A percentile compares a stretch with the other conserved stretches of the same genome.
Evolutionary conservation across 441 rosid species (phyloP).

Genomic region (Daphne laureola): DNA sequence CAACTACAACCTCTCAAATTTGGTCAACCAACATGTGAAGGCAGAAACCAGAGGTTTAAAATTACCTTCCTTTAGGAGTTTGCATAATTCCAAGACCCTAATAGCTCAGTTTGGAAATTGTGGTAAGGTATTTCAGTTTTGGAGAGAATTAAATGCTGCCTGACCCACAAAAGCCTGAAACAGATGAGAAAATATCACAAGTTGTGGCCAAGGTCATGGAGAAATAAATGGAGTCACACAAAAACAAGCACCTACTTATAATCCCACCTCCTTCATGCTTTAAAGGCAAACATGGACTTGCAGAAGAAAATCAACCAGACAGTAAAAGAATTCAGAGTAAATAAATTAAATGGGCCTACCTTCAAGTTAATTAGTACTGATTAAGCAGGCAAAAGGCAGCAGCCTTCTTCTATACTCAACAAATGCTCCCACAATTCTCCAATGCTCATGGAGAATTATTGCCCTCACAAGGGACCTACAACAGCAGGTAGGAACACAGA

Average conservation of each 20-base stretch:
- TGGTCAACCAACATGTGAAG: neutral
- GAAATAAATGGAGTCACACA: conserved; percentile 38
- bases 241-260: conserved; percentile 25
- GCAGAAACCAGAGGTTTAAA: conserved; percentile 13
- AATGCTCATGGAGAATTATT: conserved; percentile 26
- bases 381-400: conserved; percentile 13
- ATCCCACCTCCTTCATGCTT: conserved; percentile 21
- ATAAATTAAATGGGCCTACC: neutral
- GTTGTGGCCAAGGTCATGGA: conserved; percentile 22
- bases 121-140: too few species aligned
- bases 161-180: conserved; percentile 59
- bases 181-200: conserved; percentile 27
- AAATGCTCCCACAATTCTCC: conserved; percentile 14
- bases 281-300: conserved; percentile 25
- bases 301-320: conserved; percentile 15
- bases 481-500: conserved; percentile 6
- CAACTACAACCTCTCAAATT: conserved; percentile 5
- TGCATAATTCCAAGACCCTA: conserved; percentile 55
- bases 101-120: conserved; percentile 14
- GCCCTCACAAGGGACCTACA: conserved; percentile 26
- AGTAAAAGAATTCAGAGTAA: conserved; percentile 11
- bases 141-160: conserved; percentile 42
- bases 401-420: conserved; percentile 15
- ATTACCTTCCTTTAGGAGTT: conserved; percentile 77
- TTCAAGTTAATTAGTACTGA: conserved; percentile 11